Evolutionary conservation across 306 rosid genomes (phyloP), one percentile per base, ranked within the genome.

Genomic region (Fagus crenata): DNA sequence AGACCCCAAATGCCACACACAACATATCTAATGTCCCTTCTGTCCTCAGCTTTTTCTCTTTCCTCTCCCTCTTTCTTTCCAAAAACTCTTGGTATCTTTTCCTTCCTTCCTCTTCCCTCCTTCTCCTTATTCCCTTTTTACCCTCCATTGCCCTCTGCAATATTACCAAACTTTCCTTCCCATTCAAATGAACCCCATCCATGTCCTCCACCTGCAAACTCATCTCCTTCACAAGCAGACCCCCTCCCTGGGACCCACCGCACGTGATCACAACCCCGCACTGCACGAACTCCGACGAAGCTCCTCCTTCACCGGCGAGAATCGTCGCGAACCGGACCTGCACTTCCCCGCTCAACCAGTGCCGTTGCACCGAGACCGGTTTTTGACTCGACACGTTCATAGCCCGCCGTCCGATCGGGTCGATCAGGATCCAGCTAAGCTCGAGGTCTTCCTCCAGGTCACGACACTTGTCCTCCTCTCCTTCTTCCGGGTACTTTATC

Each of bases 261-360:
- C 82, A 88, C 74, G 86, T 86, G 51, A 91, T 89, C 80, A 71
- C 64, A 49, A 56, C 75, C 53, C 86, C 77, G 40, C 88, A 87
- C 88, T 82, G 78, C 46, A 79, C 89, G 33, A 43, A 69, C 86
- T 90, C 98, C 78, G 81, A 31, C 41, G 95, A 84, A 0, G 88
- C 17, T 4, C 96, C 93, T n/a, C 17, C 83, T 6, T 83, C 87
- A 0, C 92, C 97, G 1, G 35, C 42, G 0, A 92, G 17, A 14
- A 90, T 83, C n/a, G 91, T 43, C 1, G 83, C 78, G 68, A 91
- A 93, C 56, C 83, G 53, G 81, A 68, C 89, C 41, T 84, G 84
- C 58, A 89, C 87, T 76, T 91, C 96, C 6, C 98, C 91, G 77
- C 84, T 93, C 76, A 93, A 69, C 95, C 91, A 89, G 88, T 93